Base-by-base conservation (phyloP, 768 basidiomycete genomes). In the Lyophyllum semitale region DNA sequence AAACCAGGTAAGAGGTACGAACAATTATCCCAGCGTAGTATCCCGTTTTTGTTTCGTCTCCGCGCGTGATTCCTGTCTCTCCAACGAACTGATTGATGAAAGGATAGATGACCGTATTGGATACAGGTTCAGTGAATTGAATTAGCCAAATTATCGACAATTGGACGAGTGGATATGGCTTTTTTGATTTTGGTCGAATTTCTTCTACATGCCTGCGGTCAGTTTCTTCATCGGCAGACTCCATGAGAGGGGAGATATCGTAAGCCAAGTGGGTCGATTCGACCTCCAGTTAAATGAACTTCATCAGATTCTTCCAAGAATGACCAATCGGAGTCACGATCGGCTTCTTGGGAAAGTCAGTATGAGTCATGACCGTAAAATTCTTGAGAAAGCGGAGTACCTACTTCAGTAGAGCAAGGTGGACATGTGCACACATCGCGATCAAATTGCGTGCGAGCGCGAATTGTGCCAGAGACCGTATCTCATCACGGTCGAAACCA, bases 21-120 rank as follows among this genome's bases (percentile, higher is more conserved):
- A 78, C 79, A 27, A 81, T 73, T n/a, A 80, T 57, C 1, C 77
- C 79, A 57, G 77, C 77, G 57, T 76, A 80, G 60, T 80, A 80
- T 0, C 77, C 79, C 4, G 73, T 77, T 48, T 69, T 75, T 7
- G 59, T 67, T 54, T 78, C 77, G 41, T 80, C 74, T 4, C 77
- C 77, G 11, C 62, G 60, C 12, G 77, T 78, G 15, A 81, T 68
- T 2, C 75, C 75, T 17, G 74, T 75, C 18, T 74, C 71, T 35
- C 71, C 66, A 38, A 80, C 71, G 27, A 78, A 70, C 48, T 78
- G 71, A 49, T 72, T 73, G 45, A 77, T 67, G 60, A 80, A 79
- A 4, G 77, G 78, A 51, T 78, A 80, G 26, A 79, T 74, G 13
- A 78, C 69, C 13, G 65, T 65, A 29, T 58, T 59, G 0, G 65